Conservation (phyloP, 2,329 filamentous ascomycete genomes). For the Herpotrichia juniperi region DNA sequence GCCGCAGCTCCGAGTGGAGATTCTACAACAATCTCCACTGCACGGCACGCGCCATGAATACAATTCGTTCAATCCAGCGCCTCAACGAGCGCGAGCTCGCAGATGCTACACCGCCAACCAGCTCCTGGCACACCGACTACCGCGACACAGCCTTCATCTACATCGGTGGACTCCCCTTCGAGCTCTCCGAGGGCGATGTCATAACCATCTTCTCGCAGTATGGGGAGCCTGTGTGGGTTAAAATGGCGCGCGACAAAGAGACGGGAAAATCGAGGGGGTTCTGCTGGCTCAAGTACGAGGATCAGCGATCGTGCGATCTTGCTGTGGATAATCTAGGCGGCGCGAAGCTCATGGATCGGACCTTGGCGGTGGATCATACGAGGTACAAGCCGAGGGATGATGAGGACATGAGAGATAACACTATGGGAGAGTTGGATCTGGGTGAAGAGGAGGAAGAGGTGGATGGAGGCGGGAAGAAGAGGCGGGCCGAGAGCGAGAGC, state of each 20-base stretch:
- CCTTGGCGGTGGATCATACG: conserved; percentile 89
- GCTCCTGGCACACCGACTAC: conserved; percentile 97
- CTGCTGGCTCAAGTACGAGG: conserved; percentile 96
- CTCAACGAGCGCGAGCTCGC: conserved; percentile 96
- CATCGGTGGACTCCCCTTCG: conserved; percentile 91
- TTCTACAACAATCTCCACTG: too few relatives aligned
- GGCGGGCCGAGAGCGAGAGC: conserved; percentile 56
- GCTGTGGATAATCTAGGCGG: conserved; percentile 96
- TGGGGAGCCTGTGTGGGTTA: conserved; percentile 91
- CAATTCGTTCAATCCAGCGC: conserved; percentile 87
- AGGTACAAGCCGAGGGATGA: conserved; percentile 89
- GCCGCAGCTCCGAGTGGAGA: neutral
- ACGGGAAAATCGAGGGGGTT: conserved; percentile 95
- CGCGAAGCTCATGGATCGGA: conserved; percentile 77
- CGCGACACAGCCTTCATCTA: conserved; percentile 96
- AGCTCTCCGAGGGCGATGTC: conserved; percentile 93
- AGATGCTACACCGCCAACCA: conserved; percentile 81
- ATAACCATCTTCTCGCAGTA: conserved; percentile 97
- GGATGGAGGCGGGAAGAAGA: conserved; percentile 44
- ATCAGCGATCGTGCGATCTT: conserved; percentile 92
- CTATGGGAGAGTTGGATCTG: conserved; percentile 57
- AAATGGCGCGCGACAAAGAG: conserved; percentile 92
- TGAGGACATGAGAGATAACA: conserved; percentile 67
- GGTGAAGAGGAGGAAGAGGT: conserved; percentile 54
- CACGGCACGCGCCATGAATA: conserved; percentile 72